phyloP scores from a whole-genome alignment of 2,329 filamentous ascomycete genomes.

The Diaporthe sp. region DNA sequence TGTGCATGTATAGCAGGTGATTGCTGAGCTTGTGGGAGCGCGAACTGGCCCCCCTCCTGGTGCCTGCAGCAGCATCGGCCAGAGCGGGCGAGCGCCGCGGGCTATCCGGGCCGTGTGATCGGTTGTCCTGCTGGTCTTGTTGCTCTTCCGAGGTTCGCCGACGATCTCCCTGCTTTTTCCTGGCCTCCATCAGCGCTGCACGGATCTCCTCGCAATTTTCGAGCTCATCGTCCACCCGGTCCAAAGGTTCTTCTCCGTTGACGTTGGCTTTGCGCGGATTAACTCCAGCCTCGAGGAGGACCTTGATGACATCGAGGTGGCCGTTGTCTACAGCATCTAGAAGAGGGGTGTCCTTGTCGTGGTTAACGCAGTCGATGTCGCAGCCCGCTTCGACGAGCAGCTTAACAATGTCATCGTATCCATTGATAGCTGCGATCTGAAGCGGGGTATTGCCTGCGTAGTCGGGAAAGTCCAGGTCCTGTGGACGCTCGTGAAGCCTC shows the following conservation, averaged over 20 bases:
- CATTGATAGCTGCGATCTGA: constrained; percentile 91
- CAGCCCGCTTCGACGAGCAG: constrained; percentile 88
- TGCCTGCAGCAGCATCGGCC: constrained; percentile 45
- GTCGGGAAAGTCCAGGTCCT: constrained; percentile 90
- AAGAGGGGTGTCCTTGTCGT: constrained; percentile 91
- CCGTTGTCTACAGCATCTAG: constrained; percentile 98
- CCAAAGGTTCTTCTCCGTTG: constrained; percentile 92
- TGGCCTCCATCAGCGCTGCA: constrained; percentile 71
- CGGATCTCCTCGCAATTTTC: constrained; percentile 87
- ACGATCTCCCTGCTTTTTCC: constrained; percentile 66
- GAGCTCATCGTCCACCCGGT: constrained; percentile 80
- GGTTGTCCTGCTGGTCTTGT: constrained; percentile 59
- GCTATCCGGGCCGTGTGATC: constrained; percentile 69
- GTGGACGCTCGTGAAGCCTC: constrained; percentile 81
- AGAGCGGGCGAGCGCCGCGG: constrained; percentile 68
- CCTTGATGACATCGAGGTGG: constrained; percentile 87
- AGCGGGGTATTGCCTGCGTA: constrained; percentile 97
- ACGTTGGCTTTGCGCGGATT: constrained; percentile 93
- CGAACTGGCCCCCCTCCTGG: constrained; percentile 66
- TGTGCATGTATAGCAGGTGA: constrained; percentile 72
- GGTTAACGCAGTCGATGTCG: constrained; percentile 82
- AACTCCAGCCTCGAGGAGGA: constrained; percentile 87
- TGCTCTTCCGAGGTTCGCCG: constrained; percentile 69
- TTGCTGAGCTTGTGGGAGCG: constrained; percentile 75
- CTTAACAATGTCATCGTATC: constrained; percentile 87